Conservation (phyloP, 2,329 filamentous ascomycete species). For the Paraphoma chrysanthemicola region DNA sequence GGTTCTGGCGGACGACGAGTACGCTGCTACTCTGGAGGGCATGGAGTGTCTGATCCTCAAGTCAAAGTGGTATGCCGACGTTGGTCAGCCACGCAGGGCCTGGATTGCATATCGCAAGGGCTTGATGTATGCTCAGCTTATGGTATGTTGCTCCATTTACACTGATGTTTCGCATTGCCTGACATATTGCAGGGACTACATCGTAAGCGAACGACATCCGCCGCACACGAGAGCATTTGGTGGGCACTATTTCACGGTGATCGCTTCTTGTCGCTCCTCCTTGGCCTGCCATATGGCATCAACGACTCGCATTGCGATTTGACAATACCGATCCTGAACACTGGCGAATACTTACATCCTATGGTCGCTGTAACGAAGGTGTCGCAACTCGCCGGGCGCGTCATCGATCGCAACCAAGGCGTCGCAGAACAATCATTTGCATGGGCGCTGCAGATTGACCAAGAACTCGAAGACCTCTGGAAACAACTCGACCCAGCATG, state of each 20-base stretch:
- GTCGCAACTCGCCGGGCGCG: slow-evolving; percentile 50
- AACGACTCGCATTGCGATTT: slow-evolving; percentile 49
- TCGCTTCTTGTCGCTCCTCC: slow-evolving; percentile 59
- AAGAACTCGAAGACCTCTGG: slow-evolving; percentile 50
- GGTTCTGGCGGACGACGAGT: slow-evolving; percentile 59
- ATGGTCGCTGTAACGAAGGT: slow-evolving; percentile 44
- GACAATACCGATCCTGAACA: slow-evolving; percentile 32
- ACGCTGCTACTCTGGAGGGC: slow-evolving; percentile 58
- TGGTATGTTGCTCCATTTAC: slow-evolving; percentile 48
- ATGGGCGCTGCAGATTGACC: slow-evolving; percentile 51
- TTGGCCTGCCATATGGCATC: slow-evolving; percentile 60
- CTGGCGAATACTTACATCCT: slow-evolving; percentile 36
- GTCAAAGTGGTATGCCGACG: slow-evolving; percentile 61
- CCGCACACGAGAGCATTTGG: slow-evolving; percentile 48
- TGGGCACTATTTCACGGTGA: slow-evolving; percentile 54
- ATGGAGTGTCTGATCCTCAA: slow-evolving; percentile 61
- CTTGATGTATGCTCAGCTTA: slow-evolving; percentile 60
- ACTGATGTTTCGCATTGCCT: slow-evolving; percentile 6
- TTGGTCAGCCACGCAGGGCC: slow-evolving; percentile 62
- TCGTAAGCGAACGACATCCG: slow-evolving; percentile 43
- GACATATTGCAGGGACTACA: slow-evolving; percentile 44
- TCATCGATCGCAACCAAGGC: slow-evolving; percentile 54
- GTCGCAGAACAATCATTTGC: slow-evolving; percentile 43
- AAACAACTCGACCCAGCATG: slow-evolving; percentile 48
- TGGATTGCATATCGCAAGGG: slow-evolving; percentile 62